Base-by-base conservation (phyloP, 768 basidiomycete species). In the Suillus ampliporus region DNA sequence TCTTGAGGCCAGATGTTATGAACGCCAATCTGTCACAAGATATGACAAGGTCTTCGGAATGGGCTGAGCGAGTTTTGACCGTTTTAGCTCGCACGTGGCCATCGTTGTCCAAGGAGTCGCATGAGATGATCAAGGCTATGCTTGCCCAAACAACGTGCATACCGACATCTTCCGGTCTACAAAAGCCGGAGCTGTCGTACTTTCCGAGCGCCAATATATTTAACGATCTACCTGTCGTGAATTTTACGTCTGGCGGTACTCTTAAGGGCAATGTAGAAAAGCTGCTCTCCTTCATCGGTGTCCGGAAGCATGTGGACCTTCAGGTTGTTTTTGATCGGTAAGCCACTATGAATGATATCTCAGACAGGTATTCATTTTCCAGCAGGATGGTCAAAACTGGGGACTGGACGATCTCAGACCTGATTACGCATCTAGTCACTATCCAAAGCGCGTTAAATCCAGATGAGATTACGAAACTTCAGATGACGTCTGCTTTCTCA, bases 271-370 rank as follows among this genome's bases (percentile, higher is more conserved):
- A 80, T 5, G 71, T 94, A 66, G 94, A 96, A 71, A 89, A 85
- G 65, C 73, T 94, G 3, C 75, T 95, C 7, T 79, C 85, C 34
- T 84, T 83, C 2, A 77, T 98, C 0, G 97, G 95, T 13, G 93
- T 98, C 13, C 85, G 94, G 19, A 93, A 88, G 71, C 95, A 96
- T 65, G 94, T 98, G 8, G 92, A 98, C 63, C 81, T 98, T 2
- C 95, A 98, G 73, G 80, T 97, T 3, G 84, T 99, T n/a, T 99
- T 99, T 71, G 86, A 90, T 59, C 83, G 95, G 89, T 92, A 58
- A 54, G 80, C 67, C 2, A 11, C 46, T 11, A 40, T 9, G 7
- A 10, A 40, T 40, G 19, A 37, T 56, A 56, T 28, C 26, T 28
- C 6, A 6, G 14, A 19, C 11, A 50, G n/a, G 8, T 31, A 35